These are phyloP conservation scores for Fusarium citri DNA, from an alignment of 2,329 filamentous ascomycete genomes.

Conservation along the genomic window DNA sequence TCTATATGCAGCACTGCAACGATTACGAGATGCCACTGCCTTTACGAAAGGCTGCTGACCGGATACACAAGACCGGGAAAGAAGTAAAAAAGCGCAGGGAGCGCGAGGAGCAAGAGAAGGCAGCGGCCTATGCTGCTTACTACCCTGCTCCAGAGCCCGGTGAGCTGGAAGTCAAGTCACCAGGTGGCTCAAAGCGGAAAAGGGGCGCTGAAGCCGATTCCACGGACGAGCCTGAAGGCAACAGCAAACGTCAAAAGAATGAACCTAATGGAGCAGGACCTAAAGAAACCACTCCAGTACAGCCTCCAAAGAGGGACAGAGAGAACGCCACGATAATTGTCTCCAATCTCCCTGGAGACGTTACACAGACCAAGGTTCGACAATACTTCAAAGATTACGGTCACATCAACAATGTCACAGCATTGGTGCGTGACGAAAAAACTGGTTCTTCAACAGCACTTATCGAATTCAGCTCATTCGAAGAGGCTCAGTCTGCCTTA, in stretches of 20 bases:
- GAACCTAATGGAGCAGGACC: slow-evolving; percentile 50
- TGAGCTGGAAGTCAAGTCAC: slow-evolving; percentile 48
- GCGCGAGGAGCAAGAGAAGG: slow-evolving; percentile 71
- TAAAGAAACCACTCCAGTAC: slow-evolving; percentile 20
- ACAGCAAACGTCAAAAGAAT: slow-evolving; percentile 75
- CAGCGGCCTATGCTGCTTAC: slow-evolving; percentile 61
- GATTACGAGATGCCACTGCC: slow-evolving; percentile 86
- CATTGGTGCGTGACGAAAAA: slow-evolving; percentile 70
- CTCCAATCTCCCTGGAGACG: slow-evolving; percentile 76
- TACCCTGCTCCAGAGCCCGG: slow-evolving; percentile 48
- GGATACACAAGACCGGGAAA: slow-evolving; percentile 76
- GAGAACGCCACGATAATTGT: slow-evolving; percentile 91
- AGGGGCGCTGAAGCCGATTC: slow-evolving; percentile 68
- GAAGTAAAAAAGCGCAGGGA: slow-evolving; percentile 72
- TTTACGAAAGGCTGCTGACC: slow-evolving; percentile 78
- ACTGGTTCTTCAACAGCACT: slow-evolving; percentile 75
- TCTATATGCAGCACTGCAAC: slow-evolving; percentile 84
- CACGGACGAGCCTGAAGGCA: slow-evolving; percentile 55
- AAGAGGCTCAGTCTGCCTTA: slow-evolving; percentile 84
- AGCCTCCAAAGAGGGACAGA: slow-evolving; percentile 78
- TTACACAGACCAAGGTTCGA: slow-evolving; percentile 77
- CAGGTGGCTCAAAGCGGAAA: slow-evolving; percentile 75
- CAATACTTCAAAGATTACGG: slow-evolving; percentile 96
- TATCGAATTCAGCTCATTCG: slow-evolving; percentile 84
- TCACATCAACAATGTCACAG: slow-evolving; percentile 79